Percentiles rank a stretch among this genome's conserved stretches.
phyloP scores from a whole-genome alignment of 495 filamentous ascomycete species.

The Chaetomium fimeti region DNA sequence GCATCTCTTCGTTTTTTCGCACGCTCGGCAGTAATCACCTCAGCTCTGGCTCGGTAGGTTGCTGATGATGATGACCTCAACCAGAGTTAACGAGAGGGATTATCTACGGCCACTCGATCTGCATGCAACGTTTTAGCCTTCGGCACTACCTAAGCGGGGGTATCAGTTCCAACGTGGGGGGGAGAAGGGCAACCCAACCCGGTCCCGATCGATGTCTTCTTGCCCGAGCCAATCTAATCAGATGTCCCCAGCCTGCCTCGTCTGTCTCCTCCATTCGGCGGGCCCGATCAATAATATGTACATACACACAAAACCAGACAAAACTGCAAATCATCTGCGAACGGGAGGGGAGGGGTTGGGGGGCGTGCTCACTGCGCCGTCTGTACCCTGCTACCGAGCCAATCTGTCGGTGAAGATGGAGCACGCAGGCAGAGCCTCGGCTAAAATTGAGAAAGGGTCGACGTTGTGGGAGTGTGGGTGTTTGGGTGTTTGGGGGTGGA shows the following conservation, averaged over 20 bases:
- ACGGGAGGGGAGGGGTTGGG: neutral
- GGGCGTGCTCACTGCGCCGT: neutral
- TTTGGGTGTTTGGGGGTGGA: neutral
- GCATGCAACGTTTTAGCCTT: slow-evolving; percentile 10
- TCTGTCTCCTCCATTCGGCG: neutral
- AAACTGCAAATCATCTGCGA: neutral
- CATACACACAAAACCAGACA: neutral
- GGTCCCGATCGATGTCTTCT: neutral
- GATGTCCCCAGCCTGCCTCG: neutral
- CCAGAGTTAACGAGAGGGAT: slow-evolving; percentile 23
- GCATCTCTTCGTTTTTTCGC: slow-evolving; percentile 5
- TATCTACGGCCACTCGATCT: slow-evolving; percentile 22
- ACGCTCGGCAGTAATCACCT: slow-evolving; percentile 7
- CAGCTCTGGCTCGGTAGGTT: neutral
- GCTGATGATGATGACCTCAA: slow-evolving; percentile 17
- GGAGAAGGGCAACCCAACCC: neutral
- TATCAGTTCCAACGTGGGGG: slow-evolving; percentile 20
- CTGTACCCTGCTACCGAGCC: neutral
- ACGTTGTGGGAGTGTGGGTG: slow-evolving; percentile 3
- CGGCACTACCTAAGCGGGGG: too few species aligned
- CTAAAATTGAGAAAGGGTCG: slow-evolving; percentile 3
- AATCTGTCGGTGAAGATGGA: slow-evolving; percentile 10
- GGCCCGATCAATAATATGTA: too few species aligned
- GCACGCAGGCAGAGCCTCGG: neutral
- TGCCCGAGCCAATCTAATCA: neutral